phyloP scores from a whole-genome alignment of 768 basidiomycete genomes.

The Boletus tylopilopsis region DNA sequence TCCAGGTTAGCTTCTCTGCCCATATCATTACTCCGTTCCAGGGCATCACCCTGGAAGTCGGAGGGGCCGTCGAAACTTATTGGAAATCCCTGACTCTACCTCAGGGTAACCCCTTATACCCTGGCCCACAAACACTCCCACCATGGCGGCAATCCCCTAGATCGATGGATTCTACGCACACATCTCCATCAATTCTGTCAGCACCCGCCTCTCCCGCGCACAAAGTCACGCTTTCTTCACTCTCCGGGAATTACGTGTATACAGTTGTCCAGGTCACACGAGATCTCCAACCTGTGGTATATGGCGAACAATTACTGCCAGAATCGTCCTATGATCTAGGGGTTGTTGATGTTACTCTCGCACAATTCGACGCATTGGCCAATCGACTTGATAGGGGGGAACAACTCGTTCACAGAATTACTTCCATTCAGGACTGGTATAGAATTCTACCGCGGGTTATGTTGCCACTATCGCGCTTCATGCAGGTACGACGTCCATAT shows the following conservation, averaged over 20 bases:
- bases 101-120: slow-evolving; percentile 27
- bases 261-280: slow-evolving; percentile 87
- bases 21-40: slow-evolving; percentile 86
- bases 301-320: slow-evolving; percentile 71
- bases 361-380: slow-evolving; percentile 74
- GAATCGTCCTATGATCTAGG: slow-evolving; percentile 68
- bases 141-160: slow-evolving; percentile 32
- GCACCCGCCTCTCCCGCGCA: slow-evolving; percentile 44
- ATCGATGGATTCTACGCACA: slow-evolving; percentile 53
- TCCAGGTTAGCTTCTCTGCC: slow-evolving; percentile 82
- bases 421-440: slow-evolving; percentile 43
- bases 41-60: slow-evolving; percentile 89
- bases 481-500: slow-evolving; percentile 52
- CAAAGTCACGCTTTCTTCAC: slow-evolving; percentile 80
- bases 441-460: slow-evolving; percentile 49
- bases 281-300: slow-evolving; percentile 88
- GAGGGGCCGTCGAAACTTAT: slow-evolving; percentile 94
- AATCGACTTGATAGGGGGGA: slow-evolving; percentile 42
- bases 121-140: slow-evolving; percentile 35
- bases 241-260: slow-evolving; percentile 86
- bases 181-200: slow-evolving; percentile 68
- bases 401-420: slow-evolving; percentile 29
- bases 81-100: slow-evolving; percentile 76
- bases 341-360: slow-evolving; percentile 79
- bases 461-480: slow-evolving; percentile 68